These are phyloP conservation scores for Spirogloea muscicola DNA, from an alignment of 139 green algal genomes.

Conservation along the genomic window DNA sequence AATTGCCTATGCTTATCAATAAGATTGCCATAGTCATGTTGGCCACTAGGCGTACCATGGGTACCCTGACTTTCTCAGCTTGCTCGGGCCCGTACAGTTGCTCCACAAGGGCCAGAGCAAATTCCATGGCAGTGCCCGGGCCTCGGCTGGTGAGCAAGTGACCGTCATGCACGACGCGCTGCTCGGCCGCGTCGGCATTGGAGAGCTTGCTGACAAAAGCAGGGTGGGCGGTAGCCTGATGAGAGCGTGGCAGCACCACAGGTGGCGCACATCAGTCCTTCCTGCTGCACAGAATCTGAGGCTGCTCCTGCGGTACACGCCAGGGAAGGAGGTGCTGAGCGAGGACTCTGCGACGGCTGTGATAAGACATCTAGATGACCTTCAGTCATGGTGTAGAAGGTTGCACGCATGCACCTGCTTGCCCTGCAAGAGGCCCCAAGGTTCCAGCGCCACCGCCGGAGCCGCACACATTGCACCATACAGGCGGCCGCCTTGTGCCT, in stretches of 20 bases:
- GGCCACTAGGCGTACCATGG: no score
- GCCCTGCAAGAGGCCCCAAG: constrained; percentile 65
- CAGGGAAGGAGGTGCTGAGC: no score
- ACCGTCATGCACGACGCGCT: constrained; percentile 84
- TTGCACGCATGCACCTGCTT: constrained; percentile 45
- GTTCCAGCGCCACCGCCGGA: constrained; percentile 81
- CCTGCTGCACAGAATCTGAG: no score
- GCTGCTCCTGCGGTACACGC: no score
- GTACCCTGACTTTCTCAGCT: constrained; percentile 73
- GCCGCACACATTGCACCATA: constrained; percentile 91
- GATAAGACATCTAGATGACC: no score
- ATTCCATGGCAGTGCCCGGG: constrained; percentile 91
- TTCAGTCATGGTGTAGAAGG: no score
- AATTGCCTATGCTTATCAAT: no score
- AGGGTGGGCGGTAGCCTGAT: constrained; percentile 80
- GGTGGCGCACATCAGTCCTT: no score
- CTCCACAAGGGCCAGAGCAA: constrained; percentile 84
- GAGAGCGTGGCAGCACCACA: no score
- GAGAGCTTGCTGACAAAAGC: constrained; percentile 63
- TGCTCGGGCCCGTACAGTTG: constrained; percentile 82
- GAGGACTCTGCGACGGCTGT: no score
- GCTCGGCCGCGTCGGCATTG: constrained; percentile 53
- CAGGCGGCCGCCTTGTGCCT: constrained; percentile 59
- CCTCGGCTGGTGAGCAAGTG: constrained; percentile 77
- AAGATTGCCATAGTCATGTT: no score